Conservation (phyloP, 2,329 filamentous ascomycete species). For the Aspergillus sp. region DNA sequence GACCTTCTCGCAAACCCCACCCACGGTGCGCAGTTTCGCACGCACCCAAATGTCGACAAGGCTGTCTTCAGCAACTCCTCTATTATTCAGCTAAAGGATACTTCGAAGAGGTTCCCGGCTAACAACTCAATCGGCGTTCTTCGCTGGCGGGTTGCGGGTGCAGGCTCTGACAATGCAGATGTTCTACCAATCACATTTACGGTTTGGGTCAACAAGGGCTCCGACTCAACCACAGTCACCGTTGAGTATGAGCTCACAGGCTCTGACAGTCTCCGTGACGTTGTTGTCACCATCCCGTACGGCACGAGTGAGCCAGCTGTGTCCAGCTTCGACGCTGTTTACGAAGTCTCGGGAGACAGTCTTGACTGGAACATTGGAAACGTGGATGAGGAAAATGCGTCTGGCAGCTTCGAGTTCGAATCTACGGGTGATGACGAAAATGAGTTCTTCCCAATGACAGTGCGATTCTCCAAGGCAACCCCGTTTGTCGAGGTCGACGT, state of each 20-base stretch:
- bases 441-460: slow-evolving; percentile 97
- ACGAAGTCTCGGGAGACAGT: slow-evolving; percentile 89
- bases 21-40: slow-evolving; percentile 86
- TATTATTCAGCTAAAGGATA: slow-evolving; percentile 85
- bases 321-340: slow-evolving; percentile 89
- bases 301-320: slow-evolving; percentile 79
- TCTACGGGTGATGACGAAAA: slow-evolving; percentile 83
- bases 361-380: slow-evolving; percentile 91
- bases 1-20: slow-evolving; percentile 72
- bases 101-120: slow-evolving; percentile 82
- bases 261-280: slow-evolving; percentile 74
- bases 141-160: slow-evolving; percentile 79
- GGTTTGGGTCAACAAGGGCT: slow-evolving; percentile 92
- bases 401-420: slow-evolving; percentile 93
- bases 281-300: slow-evolving; percentile 86
- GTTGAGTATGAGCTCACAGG: slow-evolving; percentile 94
- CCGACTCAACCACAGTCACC: slow-evolving; percentile 81
- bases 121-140: slow-evolving; percentile 93
- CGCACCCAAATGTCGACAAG: slow-evolving; percentile 95
- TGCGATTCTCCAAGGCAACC: slow-evolving; percentile 80
- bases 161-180: slow-evolving; percentile 75
- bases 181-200: slow-evolving; percentile 93
- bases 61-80: slow-evolving; percentile 79
- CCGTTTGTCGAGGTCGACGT: slow-evolving; percentile 95
- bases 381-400: slow-evolving; percentile 78